Conservation (phyloP, 23 red algal genomes). For the Cyanidium caldarium region DNA sequence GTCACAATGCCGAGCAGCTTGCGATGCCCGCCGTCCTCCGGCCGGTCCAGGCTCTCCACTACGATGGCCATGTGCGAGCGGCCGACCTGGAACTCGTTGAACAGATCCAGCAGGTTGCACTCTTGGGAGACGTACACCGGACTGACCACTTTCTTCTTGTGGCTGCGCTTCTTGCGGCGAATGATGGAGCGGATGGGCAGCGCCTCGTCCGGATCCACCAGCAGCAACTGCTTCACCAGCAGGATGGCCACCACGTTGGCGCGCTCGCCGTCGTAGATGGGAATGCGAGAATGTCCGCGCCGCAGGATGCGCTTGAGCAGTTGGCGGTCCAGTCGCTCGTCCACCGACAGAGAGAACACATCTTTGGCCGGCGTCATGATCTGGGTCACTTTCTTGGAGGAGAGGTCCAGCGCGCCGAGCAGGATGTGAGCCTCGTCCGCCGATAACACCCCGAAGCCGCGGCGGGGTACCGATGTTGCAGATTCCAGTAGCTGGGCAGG, state of each 20-base stretch:
- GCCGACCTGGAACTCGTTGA: slow-evolving; percentile 67
- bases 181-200: slow-evolving; percentile 50
- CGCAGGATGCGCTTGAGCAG: slow-evolving; percentile 21
- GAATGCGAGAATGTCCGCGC: slow-evolving; percentile 12
- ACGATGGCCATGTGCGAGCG: slow-evolving; percentile 88
- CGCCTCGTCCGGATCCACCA: slow-evolving; percentile 88
- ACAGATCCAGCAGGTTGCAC: slow-evolving; percentile 22
- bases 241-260: slow-evolving; percentile 24
- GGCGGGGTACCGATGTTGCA: neutral
- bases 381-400: slow-evolving; percentile 21
- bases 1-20: slow-evolving; percentile 84
- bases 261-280: slow-evolving; percentile 12
- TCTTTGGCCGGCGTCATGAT: slow-evolving; percentile 27
- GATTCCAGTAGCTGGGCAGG: neutral
- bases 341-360: slow-evolving; percentile 24
- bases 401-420: slow-evolving; percentile 23
- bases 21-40: slow-evolving; percentile 5
- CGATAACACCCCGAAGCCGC: neutral
- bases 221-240: slow-evolving; percentile 43
- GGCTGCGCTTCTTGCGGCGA: slow-evolving; percentile 3
- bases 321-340: slow-evolving; percentile 13
- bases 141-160: slow-evolving; percentile 5
- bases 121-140: neutral
- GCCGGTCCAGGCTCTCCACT: neutral
- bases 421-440: neutral